phyloP scores from a whole-genome alignment of 78 protist genomes.

The Paratrimastix pyriformis region DNA sequence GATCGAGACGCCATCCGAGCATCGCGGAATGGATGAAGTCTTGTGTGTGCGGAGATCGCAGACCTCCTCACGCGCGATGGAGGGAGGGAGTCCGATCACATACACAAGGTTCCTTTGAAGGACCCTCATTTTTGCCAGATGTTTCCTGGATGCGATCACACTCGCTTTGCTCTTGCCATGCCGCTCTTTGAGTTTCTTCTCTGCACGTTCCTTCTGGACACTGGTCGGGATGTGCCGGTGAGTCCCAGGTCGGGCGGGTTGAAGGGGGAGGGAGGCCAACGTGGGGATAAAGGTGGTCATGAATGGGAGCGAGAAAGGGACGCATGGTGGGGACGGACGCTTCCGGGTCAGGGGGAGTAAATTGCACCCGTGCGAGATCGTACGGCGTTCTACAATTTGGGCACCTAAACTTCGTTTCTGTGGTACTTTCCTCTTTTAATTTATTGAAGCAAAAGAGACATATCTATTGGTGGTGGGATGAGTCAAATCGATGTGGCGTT shows the following conservation, averaged over 20 bases:
- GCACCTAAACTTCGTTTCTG: conserved; percentile 62
- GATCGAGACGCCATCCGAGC: too few relatives aligned
- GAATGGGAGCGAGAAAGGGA: neutral
- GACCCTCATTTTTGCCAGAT: conserved; percentile 68
- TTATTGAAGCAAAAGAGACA: conserved; percentile 80
- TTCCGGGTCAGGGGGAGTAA: conserved; percentile 25
- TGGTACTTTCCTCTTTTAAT: conserved; percentile 57
- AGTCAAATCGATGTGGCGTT: neutral
- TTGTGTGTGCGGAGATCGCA: neutral
- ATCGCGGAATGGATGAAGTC: too few relatives aligned
- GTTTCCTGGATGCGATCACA: conserved; percentile 21
- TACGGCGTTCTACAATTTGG: conserved; percentile 77
- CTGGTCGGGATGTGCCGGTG: too few relatives aligned
- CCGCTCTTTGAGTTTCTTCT: neutral
- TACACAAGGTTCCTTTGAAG: conserved; percentile 77
- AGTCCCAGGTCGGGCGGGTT: too few relatives aligned
- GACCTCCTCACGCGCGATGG: conserved; percentile 68
- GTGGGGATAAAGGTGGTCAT: neutral
- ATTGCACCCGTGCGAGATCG: conserved; percentile 37
- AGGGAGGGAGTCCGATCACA: conserved; percentile 69
- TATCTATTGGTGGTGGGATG: conserved; percentile 40
- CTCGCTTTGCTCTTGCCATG: neutral
- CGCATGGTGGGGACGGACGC: neutral
- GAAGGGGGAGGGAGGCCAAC: too few relatives aligned
- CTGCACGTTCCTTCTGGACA: neutral